Evolutionary conservation across 306 rosid genomes (phyloP), one percentile per base, ranked within the genome.

Genomic region (Boehmeria nivea): DNA sequence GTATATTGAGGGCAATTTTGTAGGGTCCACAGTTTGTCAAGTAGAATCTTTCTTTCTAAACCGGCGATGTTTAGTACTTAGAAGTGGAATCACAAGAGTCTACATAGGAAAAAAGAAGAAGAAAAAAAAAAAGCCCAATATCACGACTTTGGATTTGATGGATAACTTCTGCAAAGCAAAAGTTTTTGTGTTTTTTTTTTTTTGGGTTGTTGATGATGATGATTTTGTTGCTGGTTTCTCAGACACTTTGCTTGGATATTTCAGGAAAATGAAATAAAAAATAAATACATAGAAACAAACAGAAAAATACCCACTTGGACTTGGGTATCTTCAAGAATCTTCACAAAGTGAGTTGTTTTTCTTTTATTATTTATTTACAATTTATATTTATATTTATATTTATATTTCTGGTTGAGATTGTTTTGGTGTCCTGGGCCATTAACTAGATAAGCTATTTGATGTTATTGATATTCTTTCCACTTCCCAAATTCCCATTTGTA

Each of bases 241-340:
- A 38, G 70, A 60, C 72, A 49, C 26, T 28, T 18, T 42, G 31
- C 31, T 52, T 49, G 60, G 46, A 34, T 56, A 10, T 44, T 51
- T 52, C 62, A 43, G 70, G 42, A 17, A 27, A 10, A 17, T 2
- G 3, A 3, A 38, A 17, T 26, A n/a, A 26, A 57, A 17, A 10
- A 40, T 2, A 6, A 12, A 8, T 8, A 49, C 6, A 46, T 12
- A 33, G 26, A 56, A 13, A 34, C 0, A 24, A n/a, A 25, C 42
- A 3, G 17, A 20, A 52, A 55, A 47, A 60, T 36, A 12, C 60
- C 48, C 57, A 72, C 77, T 40, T 40, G 45, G 16, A 11, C 0
- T 60, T 68, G 66, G 75, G 85, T 60, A 71, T 76, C 80, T 74
- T 20, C 48, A 27, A 68, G 88, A 85, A 76, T 85, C 94, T 76